These are phyloP conservation scores for Ormosia semicastrata DNA, from an alignment of 306 rosid species.

Conservation along the genomic window DNA sequence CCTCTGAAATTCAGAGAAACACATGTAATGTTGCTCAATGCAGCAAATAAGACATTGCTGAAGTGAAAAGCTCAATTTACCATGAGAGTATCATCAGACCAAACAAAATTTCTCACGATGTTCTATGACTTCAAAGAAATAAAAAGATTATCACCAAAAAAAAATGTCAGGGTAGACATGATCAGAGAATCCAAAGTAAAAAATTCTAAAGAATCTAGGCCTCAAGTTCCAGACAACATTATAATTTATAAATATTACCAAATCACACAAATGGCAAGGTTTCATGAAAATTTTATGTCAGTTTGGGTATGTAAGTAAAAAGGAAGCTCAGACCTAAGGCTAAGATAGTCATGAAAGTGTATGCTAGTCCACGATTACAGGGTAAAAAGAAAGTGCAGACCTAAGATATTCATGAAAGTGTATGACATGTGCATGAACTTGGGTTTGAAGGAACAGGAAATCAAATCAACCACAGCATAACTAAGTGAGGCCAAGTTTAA, in stretches of 20 bases:
- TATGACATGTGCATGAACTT: not conserved
- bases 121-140: conserved; percentile 26
- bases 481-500: conserved; percentile 9
- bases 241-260: not conserved
- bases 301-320: not conserved
- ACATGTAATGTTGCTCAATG: conserved; percentile 31
- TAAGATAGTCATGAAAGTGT: not conserved
- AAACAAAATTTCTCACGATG: conserved; percentile 26
- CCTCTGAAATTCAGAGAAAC: conserved; percentile 69
- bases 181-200: conserved; percentile 38
- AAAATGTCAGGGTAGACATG: conserved; percentile 30
- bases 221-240: conserved; percentile 18
- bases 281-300: not conserved
- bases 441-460: conserved; percentile 2
- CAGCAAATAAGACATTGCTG: conserved; percentile 15
- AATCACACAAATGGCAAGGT: not conserved
- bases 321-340: not conserved
- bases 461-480: not conserved
- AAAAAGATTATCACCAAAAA: conserved; percentile 9
- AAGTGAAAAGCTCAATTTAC: conserved; percentile 20
- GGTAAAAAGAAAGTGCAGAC: not conserved
- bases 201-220: conserved; percentile 24
- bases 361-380: not conserved
- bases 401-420: not conserved
- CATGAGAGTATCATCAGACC: not conserved